A percentile compares a stretch with the other conserved stretches of the same genome.
phyloP scores from a whole-genome alignment of 140 eudicot genomes.

The Ambrosia hybrid region DNA sequence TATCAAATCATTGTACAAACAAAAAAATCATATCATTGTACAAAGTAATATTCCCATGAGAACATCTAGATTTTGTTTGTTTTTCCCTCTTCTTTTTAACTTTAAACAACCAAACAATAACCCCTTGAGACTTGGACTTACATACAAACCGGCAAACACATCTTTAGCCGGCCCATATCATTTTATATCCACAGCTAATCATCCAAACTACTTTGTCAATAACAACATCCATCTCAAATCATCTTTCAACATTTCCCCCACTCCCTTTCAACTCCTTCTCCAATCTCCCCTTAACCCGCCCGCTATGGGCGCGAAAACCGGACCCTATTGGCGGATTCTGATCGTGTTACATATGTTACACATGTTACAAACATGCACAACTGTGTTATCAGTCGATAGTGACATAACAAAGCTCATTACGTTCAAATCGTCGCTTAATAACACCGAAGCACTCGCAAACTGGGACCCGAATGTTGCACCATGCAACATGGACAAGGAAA shows the following conservation, averaged over 20 bases:
- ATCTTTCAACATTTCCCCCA: slow-evolving; percentile 7
- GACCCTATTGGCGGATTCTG: neutral
- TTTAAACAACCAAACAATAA: neutral
- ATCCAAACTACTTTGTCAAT: slow-evolving; percentile 30
- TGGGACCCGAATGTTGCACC: slow-evolving; percentile 54
- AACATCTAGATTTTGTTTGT: neutral
- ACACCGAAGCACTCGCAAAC: slow-evolving; percentile 29
- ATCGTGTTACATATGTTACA: neutral
- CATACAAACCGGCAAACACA: neutral
- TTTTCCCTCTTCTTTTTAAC: neutral
- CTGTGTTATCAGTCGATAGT: slow-evolving; percentile 6
- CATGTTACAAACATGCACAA: neutral
- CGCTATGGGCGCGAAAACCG: slow-evolving; percentile 16
- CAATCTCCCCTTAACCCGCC: slow-evolving; percentile 1
- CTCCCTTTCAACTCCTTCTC: neutral
- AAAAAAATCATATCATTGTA: neutral
- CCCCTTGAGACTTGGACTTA: neutral
- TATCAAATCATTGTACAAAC: neutral
- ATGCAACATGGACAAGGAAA: slow-evolving; percentile 27
- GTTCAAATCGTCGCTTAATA: slow-evolving; percentile 46
- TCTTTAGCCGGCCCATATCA: slow-evolving; percentile 35
- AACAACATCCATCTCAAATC: slow-evolving; percentile 26
- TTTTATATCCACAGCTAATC: slow-evolving; percentile 28
- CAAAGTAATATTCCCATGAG: neutral
- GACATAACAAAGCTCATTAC: slow-evolving; percentile 35